Conservation (phyloP, 2,329 filamentous ascomycete species). For the Sporothrix protearum region DNA sequence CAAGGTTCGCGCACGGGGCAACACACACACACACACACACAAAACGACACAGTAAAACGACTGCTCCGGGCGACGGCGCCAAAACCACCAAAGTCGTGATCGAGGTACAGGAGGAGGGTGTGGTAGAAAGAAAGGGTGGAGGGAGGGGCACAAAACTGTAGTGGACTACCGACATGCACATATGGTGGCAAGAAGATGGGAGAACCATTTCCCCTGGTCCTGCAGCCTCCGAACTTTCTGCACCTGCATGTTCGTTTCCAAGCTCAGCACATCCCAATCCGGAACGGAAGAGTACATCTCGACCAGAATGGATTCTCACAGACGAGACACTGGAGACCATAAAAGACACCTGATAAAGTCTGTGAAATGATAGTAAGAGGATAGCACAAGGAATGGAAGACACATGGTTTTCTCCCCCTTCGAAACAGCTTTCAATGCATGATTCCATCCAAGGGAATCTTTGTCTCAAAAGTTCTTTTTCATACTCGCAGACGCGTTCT, state of each 20-base stretch:
- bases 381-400: background rate
- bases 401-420: background rate
- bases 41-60: constrained; percentile 5
- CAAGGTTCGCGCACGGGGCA: background rate
- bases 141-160: background rate
- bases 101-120: background rate
- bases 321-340: background rate
- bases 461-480: background rate
- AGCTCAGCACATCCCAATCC: background rate
- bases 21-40: background rate
- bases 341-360: background rate
- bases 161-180: background rate
- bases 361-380: too few relatives aligned
- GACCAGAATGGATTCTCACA: background rate
- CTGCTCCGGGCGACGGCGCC: background rate
- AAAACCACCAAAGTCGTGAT: background rate
- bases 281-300: background rate
- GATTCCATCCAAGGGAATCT: background rate
- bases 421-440: background rate
- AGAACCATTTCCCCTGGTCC: background rate
- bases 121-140: background rate
- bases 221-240: background rate
- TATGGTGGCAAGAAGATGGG: background rate
- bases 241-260: background rate
- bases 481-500: background rate